Percentiles rank a stretch among this genome's conserved stretches.
Conservation (phyloP, 164 flowering plant species). For the Piper betle region DNA sequence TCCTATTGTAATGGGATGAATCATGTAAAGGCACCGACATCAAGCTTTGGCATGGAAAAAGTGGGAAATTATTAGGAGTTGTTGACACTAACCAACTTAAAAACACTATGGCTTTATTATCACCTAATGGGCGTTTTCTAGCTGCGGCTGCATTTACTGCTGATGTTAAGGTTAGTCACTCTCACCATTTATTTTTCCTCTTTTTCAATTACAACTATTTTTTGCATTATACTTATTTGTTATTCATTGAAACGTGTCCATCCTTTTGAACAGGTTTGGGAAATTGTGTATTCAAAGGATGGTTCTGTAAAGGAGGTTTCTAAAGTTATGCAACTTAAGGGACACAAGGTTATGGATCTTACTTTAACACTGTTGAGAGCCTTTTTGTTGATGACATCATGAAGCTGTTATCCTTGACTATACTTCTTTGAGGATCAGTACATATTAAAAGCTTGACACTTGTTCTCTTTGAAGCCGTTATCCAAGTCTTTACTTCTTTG, state of each 20-base stretch:
- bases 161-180: slow-evolving; percentile 74
- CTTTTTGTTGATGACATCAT: background rate
- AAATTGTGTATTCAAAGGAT: slow-evolving; percentile 82
- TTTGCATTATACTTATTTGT: background rate
- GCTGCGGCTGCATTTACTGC: slow-evolving; percentile 99
- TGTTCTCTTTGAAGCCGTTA: background rate
- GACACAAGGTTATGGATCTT: slow-evolving; percentile 60
- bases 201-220: background rate
- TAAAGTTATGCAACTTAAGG: slow-evolving; percentile 92
- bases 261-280: slow-evolving; percentile 68
- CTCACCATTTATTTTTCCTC: background rate
- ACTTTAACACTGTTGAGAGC: background rate
- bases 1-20: slow-evolving; percentile 3
- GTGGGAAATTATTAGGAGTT: slow-evolving; percentile 64
- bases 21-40: slow-evolving; percentile 73
- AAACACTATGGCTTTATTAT: slow-evolving; percentile 80
- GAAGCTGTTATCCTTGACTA: background rate
- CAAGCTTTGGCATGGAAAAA: slow-evolving; percentile 85
- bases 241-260: background rate
- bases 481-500: background rate
- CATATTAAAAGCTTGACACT: background rate
- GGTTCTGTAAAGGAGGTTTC: slow-evolving; percentile 85
- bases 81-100: slow-evolving; percentile 95
- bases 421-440: background rate
- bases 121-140: slow-evolving; percentile 96